Conservation (phyloP, 129 eudicot species). For the Centrapalus pauciflorus region DNA sequence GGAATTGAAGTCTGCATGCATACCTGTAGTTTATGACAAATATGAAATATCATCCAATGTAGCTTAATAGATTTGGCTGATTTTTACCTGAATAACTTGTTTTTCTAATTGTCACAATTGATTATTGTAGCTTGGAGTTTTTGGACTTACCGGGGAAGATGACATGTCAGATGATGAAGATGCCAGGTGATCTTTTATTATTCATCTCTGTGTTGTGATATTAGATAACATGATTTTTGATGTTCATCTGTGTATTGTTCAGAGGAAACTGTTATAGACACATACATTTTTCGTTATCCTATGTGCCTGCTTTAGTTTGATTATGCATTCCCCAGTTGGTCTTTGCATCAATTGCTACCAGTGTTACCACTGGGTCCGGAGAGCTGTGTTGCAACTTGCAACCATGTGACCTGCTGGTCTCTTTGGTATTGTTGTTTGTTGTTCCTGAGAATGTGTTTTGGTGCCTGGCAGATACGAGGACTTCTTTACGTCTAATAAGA, state of each 20-base stretch:
- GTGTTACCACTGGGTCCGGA: not conserved
- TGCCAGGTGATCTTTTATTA: conserved; percentile 38
- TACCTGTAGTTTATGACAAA: not conserved
- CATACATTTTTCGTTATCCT: not conserved
- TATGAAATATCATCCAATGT: not conserved
- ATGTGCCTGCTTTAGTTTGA: not conserved
- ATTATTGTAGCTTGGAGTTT: conserved; percentile 56
- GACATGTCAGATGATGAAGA: conserved; percentile 23
- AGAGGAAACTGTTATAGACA: not conserved
- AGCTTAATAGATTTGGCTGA: not conserved
- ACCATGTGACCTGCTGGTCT: not conserved
- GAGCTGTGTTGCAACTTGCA: not conserved
- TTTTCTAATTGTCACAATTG: not conserved
- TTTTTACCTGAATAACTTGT: not conserved
- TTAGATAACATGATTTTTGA: not conserved
- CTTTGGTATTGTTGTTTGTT: not conserved
- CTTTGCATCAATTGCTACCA: conserved; percentile 1
- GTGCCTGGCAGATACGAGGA: conserved; percentile 54
- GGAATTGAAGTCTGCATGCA: not conserved
- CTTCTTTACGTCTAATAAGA: conserved; percentile 51
- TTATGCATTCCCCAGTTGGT: not conserved
- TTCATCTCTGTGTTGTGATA: not conserved
- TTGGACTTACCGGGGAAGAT: conserved; percentile 34
- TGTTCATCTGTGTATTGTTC: not conserved
- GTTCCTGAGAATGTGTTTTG: conserved; percentile 9